These are phyloP conservation scores for Thamnidium elegans DNA, from an alignment of 192 early-diverging fungal species.

Conservation along the genomic window DNA sequence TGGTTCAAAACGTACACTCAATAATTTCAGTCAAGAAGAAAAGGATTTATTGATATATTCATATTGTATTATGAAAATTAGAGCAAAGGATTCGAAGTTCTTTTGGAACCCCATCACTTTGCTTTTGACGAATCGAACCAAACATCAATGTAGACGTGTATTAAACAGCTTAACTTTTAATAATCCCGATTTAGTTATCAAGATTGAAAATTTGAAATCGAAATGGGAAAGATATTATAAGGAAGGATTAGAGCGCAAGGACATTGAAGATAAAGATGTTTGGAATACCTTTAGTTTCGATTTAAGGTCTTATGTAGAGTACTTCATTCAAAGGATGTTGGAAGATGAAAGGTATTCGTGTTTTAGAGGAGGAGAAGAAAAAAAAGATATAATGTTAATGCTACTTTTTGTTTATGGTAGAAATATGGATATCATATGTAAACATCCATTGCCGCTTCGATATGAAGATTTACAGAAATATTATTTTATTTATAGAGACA, in stretches of 20 bases:
- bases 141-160: constrained; percentile 5
- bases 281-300: constrained; percentile 8
- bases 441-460: too few species aligned
- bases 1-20: neutral
- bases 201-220: neutral
- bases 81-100: neutral
- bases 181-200: neutral
- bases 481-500: too few species aligned
- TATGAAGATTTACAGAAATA: too few species aligned
- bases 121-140: neutral
- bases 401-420: too few species aligned
- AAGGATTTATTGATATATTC: constrained; percentile 3
- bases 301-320: constrained; percentile 1
- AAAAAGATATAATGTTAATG: too few species aligned
- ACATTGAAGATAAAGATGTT: neutral
- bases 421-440: too few species aligned
- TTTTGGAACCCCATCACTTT: neutral
- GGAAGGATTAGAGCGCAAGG: neutral
- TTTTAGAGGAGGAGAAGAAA: too few species aligned
- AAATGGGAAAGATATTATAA: neutral
- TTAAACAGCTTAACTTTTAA: neutral
- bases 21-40: constrained; percentile 1
- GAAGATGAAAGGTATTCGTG: too few species aligned
- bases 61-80: neutral
- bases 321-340: neutral